phyloP scores from a whole-genome alignment of 345 rosid species.

The Nasturtium officinale region DNA sequence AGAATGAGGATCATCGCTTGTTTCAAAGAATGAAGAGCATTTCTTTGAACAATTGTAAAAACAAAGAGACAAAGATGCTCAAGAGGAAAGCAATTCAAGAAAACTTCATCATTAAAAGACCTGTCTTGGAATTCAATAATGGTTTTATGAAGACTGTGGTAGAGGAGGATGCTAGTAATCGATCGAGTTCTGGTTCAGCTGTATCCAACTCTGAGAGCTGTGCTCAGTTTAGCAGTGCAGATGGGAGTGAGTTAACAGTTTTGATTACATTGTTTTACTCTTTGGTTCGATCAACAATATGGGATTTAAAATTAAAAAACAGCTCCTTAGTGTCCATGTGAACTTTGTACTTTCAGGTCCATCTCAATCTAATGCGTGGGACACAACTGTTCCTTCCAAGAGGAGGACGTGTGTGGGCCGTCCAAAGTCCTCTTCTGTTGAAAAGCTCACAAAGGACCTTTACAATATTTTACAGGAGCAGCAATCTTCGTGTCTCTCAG shows the following conservation, averaged over 20 bases:
- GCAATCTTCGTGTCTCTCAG: slow-evolving; percentile 86
- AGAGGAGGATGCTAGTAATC: slow-evolving; percentile 87
- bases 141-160: slow-evolving; percentile 54
- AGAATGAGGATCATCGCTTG: slow-evolving; percentile 56
- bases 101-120: slow-evolving; percentile 46
- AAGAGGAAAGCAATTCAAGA: slow-evolving; percentile 77
- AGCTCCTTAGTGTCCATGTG: slow-evolving; percentile 25
- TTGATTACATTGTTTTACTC: slow-evolving; percentile 23
- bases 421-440: slow-evolving; percentile 82
- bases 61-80: slow-evolving; percentile 64
- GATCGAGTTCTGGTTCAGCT: slow-evolving; percentile 98
- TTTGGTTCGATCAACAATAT: slow-evolving; percentile 1
- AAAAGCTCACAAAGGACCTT: slow-evolving; percentile 89
- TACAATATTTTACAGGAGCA: slow-evolving; percentile 91
- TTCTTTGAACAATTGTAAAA: slow-evolving; percentile 53
- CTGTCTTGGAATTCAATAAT: slow-evolving; percentile 50
- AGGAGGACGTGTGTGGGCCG: slow-evolving; percentile 88
- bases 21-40: slow-evolving; percentile 61
- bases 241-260: slow-evolving; percentile 95
- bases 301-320: not conserved
- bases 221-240: slow-evolving; percentile 79
- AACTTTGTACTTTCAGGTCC: slow-evolving; percentile 58
- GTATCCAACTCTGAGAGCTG: slow-evolving; percentile 95
- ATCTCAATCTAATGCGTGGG: slow-evolving; percentile 87
- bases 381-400: slow-evolving; percentile 79